These are phyloP conservation scores for Oenanthe javanica DNA, from an alignment of 140 eudicot species.

Conservation along the genomic window DNA sequence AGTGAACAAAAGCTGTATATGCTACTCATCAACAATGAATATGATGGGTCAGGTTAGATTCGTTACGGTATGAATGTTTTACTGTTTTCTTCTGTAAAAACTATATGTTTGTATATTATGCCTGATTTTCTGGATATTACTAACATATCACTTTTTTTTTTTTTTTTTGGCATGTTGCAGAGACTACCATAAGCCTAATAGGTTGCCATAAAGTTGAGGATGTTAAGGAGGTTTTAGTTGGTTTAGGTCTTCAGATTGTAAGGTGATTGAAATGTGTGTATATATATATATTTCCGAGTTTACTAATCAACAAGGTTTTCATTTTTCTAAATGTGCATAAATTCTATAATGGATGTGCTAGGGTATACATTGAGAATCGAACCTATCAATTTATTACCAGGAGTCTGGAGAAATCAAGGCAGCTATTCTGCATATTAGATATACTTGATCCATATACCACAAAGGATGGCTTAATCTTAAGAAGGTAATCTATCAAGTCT, in stretches of 20 bases:
- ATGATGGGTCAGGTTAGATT: constrained; percentile 85
- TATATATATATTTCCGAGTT: not conserved
- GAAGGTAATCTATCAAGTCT: constrained; percentile 36
- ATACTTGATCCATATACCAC: constrained; percentile 26
- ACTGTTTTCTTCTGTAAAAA: constrained; percentile 15
- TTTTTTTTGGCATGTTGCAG: constrained; percentile 27
- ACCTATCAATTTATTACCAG: constrained; percentile 42
- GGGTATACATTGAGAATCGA: constrained; percentile 44
- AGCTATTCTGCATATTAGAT: constrained; percentile 42
- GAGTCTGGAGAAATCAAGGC: constrained; percentile 46
- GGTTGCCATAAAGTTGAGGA: constrained; percentile 48
- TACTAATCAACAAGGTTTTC: not conserved
- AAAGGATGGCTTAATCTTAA: constrained; percentile 29
- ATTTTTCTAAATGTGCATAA: constrained; percentile 2
- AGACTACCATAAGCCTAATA: constrained; percentile 26
- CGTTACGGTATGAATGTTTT: constrained; percentile 53
- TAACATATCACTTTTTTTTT: constrained; percentile 11
- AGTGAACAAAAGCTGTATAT: constrained; percentile 51
- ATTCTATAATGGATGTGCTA: constrained; percentile 13
- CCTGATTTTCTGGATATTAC: constrained; percentile 7
- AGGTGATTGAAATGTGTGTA: constrained; percentile 26
- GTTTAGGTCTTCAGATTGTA: constrained; percentile 64
- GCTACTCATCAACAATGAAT: constrained; percentile 28
- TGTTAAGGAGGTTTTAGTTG: constrained; percentile 52
- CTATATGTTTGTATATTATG: constrained; percentile 4